Base-by-base conservation (phyloP, 2,329 filamentous ascomycete species). In the Dissoconium aciculare region DNA sequence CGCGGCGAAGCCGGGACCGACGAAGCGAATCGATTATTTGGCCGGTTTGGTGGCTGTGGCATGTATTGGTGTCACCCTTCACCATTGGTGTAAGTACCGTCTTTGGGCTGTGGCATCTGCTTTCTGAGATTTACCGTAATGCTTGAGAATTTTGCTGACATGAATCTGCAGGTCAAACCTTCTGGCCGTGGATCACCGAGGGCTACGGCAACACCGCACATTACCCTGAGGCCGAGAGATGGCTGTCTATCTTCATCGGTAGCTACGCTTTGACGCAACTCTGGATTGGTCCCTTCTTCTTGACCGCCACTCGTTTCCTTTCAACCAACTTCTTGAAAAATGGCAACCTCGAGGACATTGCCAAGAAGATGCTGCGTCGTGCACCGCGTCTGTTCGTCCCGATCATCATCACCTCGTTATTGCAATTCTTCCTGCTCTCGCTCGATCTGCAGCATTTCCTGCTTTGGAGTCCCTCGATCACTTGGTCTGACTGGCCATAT, bases 221-320 rank as follows among this genome's bases (percentile, higher is more conserved):
- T 34, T 55, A n/a, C n/a, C n/a, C 60, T 29, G 30, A 42, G 4
- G 57, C 53, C 5, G 60, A 64, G 33, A 44, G 43, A 14, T 57
- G 56, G 52, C 50, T 57, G 2, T 52, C 55, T 17, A 57, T 55
- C 36, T 56, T 58, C 8, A 43, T 63, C 12, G 56, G 54, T 0
- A 53, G 58, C 1, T 63, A 58, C 37, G 41, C 63, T 6, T 51
- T 64, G 21, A 61, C 63, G 17, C 57, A 56, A 25, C 52, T 63
- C 34, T 63, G 59, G 56, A 57, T 65, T 9, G 61, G 61, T 12
- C 57, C 60, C 14, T 64, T 65, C 47, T 59, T 65, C 44, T 59
- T 59, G 5, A 64, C 58, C 5, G 62, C 62, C 0, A 59, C 57
- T 23, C 57, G 61, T 27, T 65, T 65, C 42, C 35, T 64, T 16